phyloP scores from a whole-genome alignment of 2,329 filamentous ascomycete species.

The Fusarium agapanthi region DNA sequence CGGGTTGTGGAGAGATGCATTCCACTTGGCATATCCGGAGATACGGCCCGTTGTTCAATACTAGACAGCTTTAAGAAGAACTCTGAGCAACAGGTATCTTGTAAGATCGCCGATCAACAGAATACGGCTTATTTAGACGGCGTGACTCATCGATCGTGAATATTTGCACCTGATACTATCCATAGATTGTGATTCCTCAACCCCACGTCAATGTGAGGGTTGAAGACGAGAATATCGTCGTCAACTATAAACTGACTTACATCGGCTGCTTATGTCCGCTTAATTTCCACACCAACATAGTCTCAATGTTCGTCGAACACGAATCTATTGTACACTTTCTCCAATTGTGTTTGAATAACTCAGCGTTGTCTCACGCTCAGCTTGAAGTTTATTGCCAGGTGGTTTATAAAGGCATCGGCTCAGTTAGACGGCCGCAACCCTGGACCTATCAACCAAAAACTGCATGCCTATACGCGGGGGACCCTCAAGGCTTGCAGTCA shows the following conservation, averaged over 20 bases:
- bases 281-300: not conserved
- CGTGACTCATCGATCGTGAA: not conserved
- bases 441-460: not conserved
- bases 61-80: not conserved
- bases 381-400: not conserved
- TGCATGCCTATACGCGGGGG: not conserved
- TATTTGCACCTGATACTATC: not conserved
- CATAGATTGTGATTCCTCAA: not conserved
- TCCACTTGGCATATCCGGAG: slow-evolving; percentile 22
- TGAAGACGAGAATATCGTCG: not conserved
- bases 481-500: not conserved
- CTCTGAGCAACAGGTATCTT: not conserved
- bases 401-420: not conserved
- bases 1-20: slow-evolving; percentile 9
- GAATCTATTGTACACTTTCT: not conserved
- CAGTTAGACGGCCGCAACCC: not conserved
- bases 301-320: not conserved
- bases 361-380: not conserved
- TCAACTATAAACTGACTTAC: not conserved
- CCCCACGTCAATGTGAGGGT: not conserved
- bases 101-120: not conserved
- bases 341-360: not conserved
- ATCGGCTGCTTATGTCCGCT: not conserved
- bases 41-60: not conserved
- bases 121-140: not conserved